Percentiles rank a stretch among this genome's conserved stretches.
Conservation (phyloP, 2,329 filamentous ascomycete species). For the Paracoccidioides brasiliensis region DNA sequence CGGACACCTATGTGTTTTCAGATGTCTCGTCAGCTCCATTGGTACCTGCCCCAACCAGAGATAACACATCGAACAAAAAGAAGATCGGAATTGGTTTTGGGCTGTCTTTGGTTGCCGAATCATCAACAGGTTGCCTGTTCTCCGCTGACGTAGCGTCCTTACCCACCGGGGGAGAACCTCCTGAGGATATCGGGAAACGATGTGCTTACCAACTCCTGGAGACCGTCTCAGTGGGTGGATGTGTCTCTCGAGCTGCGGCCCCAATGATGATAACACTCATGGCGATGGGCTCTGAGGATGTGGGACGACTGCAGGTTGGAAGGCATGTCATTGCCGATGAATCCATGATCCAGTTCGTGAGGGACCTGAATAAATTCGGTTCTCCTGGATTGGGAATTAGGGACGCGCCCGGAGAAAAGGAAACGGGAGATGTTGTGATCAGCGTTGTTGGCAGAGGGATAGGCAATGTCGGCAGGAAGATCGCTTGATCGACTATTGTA, state of each 20-base stretch:
- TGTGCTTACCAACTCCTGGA: slow-evolving; percentile 86
- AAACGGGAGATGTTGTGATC: slow-evolving; percentile 58
- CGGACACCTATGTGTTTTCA: slow-evolving; percentile 80
- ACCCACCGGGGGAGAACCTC: slow-evolving; percentile 64
- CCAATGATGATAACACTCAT: slow-evolving; percentile 73
- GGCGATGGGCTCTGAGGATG: slow-evolving; percentile 96
- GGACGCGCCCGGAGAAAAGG: slow-evolving; percentile 54
- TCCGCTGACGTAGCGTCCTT: slow-evolving; percentile 70
- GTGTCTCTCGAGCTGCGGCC: slow-evolving; percentile 58
- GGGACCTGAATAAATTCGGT: slow-evolving; percentile 80
- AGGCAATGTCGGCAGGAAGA: slow-evolving; percentile 88
- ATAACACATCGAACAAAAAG: slow-evolving; percentile 40
- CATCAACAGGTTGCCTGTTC: slow-evolving; percentile 73
- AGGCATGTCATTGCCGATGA: slow-evolving; percentile 71
- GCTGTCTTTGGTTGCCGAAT: slow-evolving; percentile 79
- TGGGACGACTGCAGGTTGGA: slow-evolving; percentile 72
- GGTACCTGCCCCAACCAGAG: slow-evolving; percentile 58
- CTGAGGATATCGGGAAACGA: slow-evolving; percentile 79
- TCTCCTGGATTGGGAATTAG: slow-evolving; percentile 82
- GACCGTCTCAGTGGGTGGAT: slow-evolving; percentile 68
- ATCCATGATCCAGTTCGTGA: slow-evolving; percentile 62
- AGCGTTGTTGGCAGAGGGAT: slow-evolving; percentile 88
- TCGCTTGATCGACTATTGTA: slow-evolving; percentile 39
- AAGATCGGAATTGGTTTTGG: slow-evolving; percentile 82
- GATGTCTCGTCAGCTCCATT: slow-evolving; percentile 50